These are phyloP conservation scores for Globisporangium heterothallicum DNA, from an alignment of 352 stramenopile species.

Conservation along the genomic window DNA sequence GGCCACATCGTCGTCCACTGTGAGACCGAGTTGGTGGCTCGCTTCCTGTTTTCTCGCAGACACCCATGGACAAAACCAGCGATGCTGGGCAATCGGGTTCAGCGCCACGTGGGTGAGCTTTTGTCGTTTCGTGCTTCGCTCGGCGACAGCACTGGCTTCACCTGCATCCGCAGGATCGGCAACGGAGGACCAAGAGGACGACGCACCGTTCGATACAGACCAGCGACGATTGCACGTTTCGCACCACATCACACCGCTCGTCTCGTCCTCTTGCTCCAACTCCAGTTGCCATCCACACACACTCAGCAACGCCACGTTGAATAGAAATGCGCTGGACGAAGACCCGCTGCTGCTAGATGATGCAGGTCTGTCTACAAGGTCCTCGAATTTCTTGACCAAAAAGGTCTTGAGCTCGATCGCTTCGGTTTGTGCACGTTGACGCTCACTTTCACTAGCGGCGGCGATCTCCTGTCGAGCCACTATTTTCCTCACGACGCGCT, in stretches of 20 bases:
- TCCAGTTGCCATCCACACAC: slow-evolving; percentile 39
- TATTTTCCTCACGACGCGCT: neutral
- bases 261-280: neutral
- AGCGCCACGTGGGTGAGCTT: slow-evolving; percentile 11
- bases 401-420: slow-evolving; percentile 8
- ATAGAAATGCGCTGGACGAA: slow-evolving; percentile 14
- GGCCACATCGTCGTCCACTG: slow-evolving; percentile 4
- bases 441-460: neutral
- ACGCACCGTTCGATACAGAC: slow-evolving; percentile 7
- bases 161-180: neutral
- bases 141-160: neutral
- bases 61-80: slow-evolving; percentile 64
- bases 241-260: slow-evolving; percentile 21
- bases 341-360: neutral
- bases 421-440: neutral
- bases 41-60: neutral
- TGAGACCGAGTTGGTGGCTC: slow-evolving; percentile 2
- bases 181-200: neutral
- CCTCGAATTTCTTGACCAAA: slow-evolving; percentile 5
- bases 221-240: slow-evolving; percentile 43
- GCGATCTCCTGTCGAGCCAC: neutral
- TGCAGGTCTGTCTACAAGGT: slow-evolving; percentile 1
- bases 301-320: slow-evolving; percentile 28
- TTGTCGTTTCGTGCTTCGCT: slow-evolving; percentile 27
- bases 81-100: slow-evolving; percentile 30